Conservation (phyloP, 202 grass and related monocot genomes). For the Thinopyrum obtusiflorum region DNA sequence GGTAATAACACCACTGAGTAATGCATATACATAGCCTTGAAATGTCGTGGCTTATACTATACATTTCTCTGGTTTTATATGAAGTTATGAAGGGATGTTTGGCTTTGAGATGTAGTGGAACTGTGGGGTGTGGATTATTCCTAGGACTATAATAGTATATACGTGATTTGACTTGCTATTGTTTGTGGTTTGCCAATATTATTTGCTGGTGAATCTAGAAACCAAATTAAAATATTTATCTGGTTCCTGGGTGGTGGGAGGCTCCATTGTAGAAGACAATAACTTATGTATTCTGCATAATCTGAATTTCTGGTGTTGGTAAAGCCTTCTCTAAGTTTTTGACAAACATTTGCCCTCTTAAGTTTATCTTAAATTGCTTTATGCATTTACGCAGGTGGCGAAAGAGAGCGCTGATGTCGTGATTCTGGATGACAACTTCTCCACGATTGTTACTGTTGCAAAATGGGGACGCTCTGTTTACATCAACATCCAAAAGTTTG, state of each 20-base stretch:
- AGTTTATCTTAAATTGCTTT: slow-evolving; percentile 21
- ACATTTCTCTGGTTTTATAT: neutral
- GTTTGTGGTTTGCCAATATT: neutral
- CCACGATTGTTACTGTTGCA: slow-evolving; percentile 84
- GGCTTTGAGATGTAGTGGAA: neutral
- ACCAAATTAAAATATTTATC: neutral
- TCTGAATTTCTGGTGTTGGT: neutral
- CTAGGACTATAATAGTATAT: neutral
- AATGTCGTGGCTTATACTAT: neutral
- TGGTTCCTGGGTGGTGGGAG: neutral
- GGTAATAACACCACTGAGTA: slow-evolving; percentile 36
- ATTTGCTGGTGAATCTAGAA: neutral
- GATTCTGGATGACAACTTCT: slow-evolving; percentile 91
- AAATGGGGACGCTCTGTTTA: slow-evolving; percentile 97
- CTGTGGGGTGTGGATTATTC: neutral
- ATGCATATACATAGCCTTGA: slow-evolving; percentile 14
- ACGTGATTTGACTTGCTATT: slow-evolving; percentile 4
- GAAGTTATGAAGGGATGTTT: neutral
- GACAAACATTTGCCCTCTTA: neutral
- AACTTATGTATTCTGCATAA: slow-evolving; percentile 4
- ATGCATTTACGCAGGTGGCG: slow-evolving; percentile 60
- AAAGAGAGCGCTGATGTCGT: slow-evolving; percentile 91
- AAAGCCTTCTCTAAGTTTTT: neutral
- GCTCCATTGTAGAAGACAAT: neutral
- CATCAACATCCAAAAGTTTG: slow-evolving; percentile 95